phyloP scores from a whole-genome alignment of 805 yeast genomes.

The Diddensiella transvaalensis region DNA sequence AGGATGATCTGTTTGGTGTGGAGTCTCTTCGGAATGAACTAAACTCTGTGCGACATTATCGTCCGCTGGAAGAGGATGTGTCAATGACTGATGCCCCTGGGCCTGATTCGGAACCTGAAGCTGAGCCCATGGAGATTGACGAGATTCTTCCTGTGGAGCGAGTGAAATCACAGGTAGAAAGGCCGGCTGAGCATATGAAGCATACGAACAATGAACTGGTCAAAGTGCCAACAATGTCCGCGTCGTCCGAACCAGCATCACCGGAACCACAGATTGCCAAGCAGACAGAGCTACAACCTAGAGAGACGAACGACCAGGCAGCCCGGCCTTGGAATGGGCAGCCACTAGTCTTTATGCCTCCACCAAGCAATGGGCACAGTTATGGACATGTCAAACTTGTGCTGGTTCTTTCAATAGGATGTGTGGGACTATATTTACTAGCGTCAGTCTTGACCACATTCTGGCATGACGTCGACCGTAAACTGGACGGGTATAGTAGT shows the following conservation, averaged over 20 bases:
- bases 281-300: not conserved
- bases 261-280: not conserved
- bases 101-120: not conserved
- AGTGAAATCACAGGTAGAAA: not conserved
- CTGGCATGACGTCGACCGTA: constrained; percentile 62
- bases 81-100: not conserved
- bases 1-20: constrained; percentile 3
- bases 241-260: not conserved
- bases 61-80: not conserved
- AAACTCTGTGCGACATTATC: not conserved
- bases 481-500: constrained; percentile 53
- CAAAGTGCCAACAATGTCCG: not conserved
- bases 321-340: too few species aligned
- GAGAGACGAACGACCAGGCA: too few species aligned
- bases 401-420: constrained; percentile 35
- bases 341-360: not conserved
- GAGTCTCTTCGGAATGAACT: not conserved
- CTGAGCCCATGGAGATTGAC: not conserved
- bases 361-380: not conserved
- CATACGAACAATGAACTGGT: not conserved
- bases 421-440: constrained; percentile 46
- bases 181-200: not conserved
- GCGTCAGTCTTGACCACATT: constrained; percentile 49
- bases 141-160: not conserved
- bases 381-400: not conserved